Evolutionary conservation across 2,329 filamentous ascomycete species (phyloP).

Genomic region (Talaromyces piceae): DNA sequence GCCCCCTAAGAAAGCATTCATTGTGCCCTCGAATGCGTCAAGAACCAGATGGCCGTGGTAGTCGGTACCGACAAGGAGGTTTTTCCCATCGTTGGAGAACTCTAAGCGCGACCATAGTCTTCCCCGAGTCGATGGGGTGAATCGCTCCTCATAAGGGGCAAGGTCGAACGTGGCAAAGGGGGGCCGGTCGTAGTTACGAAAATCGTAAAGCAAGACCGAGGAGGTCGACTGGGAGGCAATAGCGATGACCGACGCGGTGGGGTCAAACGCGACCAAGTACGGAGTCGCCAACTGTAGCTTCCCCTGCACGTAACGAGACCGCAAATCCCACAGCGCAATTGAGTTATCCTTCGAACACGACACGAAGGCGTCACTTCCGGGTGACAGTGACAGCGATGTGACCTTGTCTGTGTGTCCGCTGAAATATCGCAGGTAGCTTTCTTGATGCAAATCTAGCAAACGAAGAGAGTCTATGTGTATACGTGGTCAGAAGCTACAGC

Average conservation of each 20-base stretch:
- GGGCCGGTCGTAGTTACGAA: constrained; percentile 85
- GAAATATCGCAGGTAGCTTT: constrained; percentile 94
- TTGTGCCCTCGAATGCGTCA: constrained; percentile 79
- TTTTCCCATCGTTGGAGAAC: constrained; percentile 93
- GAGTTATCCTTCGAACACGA: constrained; percentile 89
- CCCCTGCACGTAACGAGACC: constrained; percentile 71
- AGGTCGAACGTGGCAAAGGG: constrained; percentile 85
- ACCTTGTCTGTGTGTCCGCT: constrained; percentile 80
- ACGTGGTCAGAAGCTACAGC: constrained; percentile 4
- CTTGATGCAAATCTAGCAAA: constrained; percentile 83
- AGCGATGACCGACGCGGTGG: constrained; percentile 84
- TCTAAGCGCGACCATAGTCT: constrained; percentile 77
- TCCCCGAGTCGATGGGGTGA: constrained; percentile 41
- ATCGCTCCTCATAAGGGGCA: constrained; percentile 48
- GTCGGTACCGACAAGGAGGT: constrained; percentile 73
- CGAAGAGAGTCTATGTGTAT: constrained; percentile 67
- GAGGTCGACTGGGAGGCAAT: constrained; percentile 76
- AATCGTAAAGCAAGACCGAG: constrained; percentile 80
- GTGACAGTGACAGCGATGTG: constrained; percentile 75
- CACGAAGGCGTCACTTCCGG: constrained; percentile 82
- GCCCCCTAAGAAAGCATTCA: constrained; percentile 64
- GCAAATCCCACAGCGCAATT: constrained; percentile 81
- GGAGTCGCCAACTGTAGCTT: constrained; percentile 73
- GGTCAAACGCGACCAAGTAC: constrained; percentile 82
- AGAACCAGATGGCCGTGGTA: constrained; percentile 81